These are phyloP conservation scores for Puccinia horiana DNA, from an alignment of 1,284 basidiomycete genomes.

Conservation along the genomic window DNA sequence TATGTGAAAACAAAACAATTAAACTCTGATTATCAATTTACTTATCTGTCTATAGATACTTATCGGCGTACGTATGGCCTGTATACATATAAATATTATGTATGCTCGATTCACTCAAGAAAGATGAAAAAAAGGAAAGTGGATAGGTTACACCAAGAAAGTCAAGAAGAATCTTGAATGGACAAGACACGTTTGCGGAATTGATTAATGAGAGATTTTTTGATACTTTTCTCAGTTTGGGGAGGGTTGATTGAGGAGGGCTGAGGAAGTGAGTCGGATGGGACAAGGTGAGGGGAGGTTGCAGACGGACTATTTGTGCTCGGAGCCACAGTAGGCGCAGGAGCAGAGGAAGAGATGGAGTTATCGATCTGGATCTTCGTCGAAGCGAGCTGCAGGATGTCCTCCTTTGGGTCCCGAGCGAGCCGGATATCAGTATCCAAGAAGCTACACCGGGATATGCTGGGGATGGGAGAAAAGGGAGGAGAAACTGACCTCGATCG, in stretches of 20 bases:
- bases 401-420: conserved; percentile 64
- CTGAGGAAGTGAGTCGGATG: background rate
- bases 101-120: background rate
- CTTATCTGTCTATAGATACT: no score
- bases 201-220: conserved; percentile 2
- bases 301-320: no score
- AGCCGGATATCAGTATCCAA: background rate
- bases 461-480: background rate
- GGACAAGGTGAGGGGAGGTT: background rate
- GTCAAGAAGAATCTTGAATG: background rate
- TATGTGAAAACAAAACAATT: no score
- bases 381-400: conserved; percentile 83
- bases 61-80: no score
- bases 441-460: background rate
- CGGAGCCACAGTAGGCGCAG: background rate
- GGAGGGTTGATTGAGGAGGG: background rate
- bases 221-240: background rate
- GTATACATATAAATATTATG: no score
- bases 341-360: background rate
- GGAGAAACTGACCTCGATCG: conserved; percentile 70
- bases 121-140: background rate
- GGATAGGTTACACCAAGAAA: background rate
- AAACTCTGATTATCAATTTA: no score
- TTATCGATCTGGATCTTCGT: conserved; percentile 82
- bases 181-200: conserved; percentile 5